phyloP scores from a whole-genome alignment of 2,329 filamentous ascomycete species.

The Coniochaeta pulveracea region DNA sequence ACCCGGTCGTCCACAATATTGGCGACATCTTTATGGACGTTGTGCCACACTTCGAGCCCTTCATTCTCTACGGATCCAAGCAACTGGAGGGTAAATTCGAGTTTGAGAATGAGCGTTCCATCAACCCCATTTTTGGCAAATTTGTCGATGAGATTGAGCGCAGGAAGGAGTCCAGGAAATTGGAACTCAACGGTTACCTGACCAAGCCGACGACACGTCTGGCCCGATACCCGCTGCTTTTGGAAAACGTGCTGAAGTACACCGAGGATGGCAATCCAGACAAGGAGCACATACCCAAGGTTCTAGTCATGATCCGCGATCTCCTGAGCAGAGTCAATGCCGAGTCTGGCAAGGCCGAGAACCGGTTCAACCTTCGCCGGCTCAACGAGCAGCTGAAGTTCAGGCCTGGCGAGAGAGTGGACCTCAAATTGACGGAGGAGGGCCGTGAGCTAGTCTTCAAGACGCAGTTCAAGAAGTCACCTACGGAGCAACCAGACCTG shows the following conservation, averaged over 20 bases:
- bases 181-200: conserved; percentile 93
- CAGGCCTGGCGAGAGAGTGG: conserved; percentile 78
- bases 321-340: conserved; percentile 82
- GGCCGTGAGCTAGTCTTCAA: conserved; percentile 91
- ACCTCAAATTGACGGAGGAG: conserved; percentile 88
- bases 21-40: conserved; percentile 92
- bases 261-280: conserved; percentile 84
- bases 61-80: conserved; percentile 91
- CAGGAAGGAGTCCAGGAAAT: conserved; percentile 89
- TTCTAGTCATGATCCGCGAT: conserved; percentile 75
- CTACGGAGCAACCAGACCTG: conserved; percentile 80
- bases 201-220: conserved; percentile 95
- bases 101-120: conserved; percentile 89
- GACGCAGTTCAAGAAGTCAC: conserved; percentile 83
- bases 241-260: conserved; percentile 87
- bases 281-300: conserved; percentile 84
- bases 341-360: conserved; percentile 94
- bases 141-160: conserved; percentile 96
- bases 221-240: conserved; percentile 81
- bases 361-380: conserved; percentile 88
- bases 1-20: conserved; percentile 76
- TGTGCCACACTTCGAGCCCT: conserved; percentile 86
- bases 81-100: conserved; percentile 96
- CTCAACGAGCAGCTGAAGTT: conserved; percentile 89
- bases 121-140: conserved; percentile 73